Conservation (phyloP, 2,329 filamentous ascomycete species). For the Cercospora sojina region DNA sequence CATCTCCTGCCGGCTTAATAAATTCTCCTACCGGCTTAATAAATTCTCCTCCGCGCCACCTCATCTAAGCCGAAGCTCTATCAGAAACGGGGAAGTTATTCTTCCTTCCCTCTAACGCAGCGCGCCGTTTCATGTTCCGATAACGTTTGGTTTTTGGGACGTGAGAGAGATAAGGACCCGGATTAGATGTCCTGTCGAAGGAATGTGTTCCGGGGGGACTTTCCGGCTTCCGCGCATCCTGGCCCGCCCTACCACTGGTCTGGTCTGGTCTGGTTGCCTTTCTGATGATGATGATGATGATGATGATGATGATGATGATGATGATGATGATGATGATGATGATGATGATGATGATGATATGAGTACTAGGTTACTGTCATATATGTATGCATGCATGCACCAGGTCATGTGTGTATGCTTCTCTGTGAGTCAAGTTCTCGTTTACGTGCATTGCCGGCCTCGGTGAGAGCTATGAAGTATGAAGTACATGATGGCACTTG, state of each 20-base stretch:
- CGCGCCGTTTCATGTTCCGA: background rate
- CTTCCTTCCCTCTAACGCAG: background rate
- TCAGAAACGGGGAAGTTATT: background rate
- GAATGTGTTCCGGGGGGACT: background rate
- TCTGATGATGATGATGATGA: too few species aligned
- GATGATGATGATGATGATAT: too few species aligned
- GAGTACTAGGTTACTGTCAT: too few species aligned
- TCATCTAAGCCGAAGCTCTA: background rate
- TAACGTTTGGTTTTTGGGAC: background rate
- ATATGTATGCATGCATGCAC: too few species aligned
- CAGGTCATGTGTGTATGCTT: background rate
- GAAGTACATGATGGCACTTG: too few species aligned
- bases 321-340: too few species aligned
- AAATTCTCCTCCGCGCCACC: background rate
- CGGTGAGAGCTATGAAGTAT: background rate
- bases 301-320: too few species aligned
- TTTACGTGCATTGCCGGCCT: background rate
- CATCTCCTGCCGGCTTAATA: background rate
- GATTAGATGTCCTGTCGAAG: background rate
- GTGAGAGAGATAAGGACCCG: background rate
- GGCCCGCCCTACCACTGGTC: too few species aligned
- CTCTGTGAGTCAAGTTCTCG: background rate
- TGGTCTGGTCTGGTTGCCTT: background rate
- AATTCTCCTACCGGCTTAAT: background rate
- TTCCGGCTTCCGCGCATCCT: background rate